Percentiles rank a stretch among this genome's conserved stretches.
Evolutionary conservation across 192 early-diverging fungal species (phyloP).

Genomic region (Glomus cerebriforme): DNA sequence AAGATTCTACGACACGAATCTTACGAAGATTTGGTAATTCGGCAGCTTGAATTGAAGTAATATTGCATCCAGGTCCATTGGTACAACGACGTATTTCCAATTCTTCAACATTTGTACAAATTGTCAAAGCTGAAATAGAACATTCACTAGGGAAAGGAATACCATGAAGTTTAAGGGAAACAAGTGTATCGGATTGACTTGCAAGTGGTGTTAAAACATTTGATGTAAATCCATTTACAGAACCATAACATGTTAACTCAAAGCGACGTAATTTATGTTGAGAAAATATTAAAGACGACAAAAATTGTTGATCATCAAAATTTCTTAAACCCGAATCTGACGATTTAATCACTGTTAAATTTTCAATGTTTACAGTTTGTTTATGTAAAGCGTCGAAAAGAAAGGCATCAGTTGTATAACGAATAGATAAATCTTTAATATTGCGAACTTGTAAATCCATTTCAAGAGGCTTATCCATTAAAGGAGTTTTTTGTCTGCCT

Average conservation of each 20-base stretch:
- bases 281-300: slow-evolving; percentile 12
- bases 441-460: slow-evolving; percentile 1
- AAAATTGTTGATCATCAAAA: slow-evolving; percentile 12
- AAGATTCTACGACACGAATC: slow-evolving; percentile 8
- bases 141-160: slow-evolving; percentile 1
- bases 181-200: slow-evolving; percentile 5
- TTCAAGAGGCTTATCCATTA: not conserved
- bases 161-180: slow-evolving; percentile 10
- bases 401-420: slow-evolving; percentile 1
- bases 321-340: not conserved
- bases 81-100: slow-evolving; percentile 11
- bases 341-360: slow-evolving; percentile 3
- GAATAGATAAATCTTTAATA: slow-evolving; percentile 8
- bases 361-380: slow-evolving; percentile 2
- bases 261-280: not conserved
- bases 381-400: slow-evolving; percentile 1
- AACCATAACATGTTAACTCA: slow-evolving; percentile 2
- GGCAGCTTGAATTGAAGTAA: not conserved
- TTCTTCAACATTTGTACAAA: slow-evolving; percentile 10
- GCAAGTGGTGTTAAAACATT: slow-evolving; percentile 17
- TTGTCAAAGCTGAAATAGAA: not conserved
- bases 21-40: slow-evolving; percentile 12
- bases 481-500: not conserved
- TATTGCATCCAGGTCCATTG: not conserved
- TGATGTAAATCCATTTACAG: slow-evolving; percentile 9